Evolutionary conservation across 495 filamentous ascomycete genomes (phyloP), one percentile per base, ranked within the genome.

Genomic region (Talaromyces thailandensis): DNA sequence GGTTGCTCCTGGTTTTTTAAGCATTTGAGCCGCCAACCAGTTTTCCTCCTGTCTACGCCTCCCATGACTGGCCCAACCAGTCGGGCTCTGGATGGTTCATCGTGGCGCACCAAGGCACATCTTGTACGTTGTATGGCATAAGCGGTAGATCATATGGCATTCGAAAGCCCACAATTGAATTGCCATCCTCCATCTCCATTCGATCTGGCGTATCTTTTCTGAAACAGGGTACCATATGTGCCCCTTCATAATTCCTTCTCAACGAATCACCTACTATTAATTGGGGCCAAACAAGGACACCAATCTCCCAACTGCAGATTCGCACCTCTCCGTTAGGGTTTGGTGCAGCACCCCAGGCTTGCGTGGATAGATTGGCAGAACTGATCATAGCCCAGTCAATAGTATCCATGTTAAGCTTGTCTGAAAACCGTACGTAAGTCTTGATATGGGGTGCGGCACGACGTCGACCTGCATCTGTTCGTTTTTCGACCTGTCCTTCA

Each of bases 391-490:
- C 91, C 92, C 92, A 96, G 66, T 93, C 90, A 40, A 96, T 90
- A 0, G 64, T 71, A 1, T 73, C 72, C 64, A 79, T 75, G 1
- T 63, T 67, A 6, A 69, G 53, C 29, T 64, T 40, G 59, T 84
- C 74, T 9, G 77, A 68, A 68, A 87, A 95, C 4, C 90, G 84
- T 53, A 93, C 85, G 62, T 94, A 96, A 0, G 92, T 96, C 70
- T 96, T 96, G 65, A 96, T 89, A 68, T 96, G 92, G 0, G 92
- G 92, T 3, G 92, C 92, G 4, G 92, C 92, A n/a, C 84, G 80
- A n/a, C 84, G 78, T 51, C 92, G 80, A 11, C 87, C 84, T 25
- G 84, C 82, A 45, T 82, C 76, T 16, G 77, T 75, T 29, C 64
- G 65, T 1, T 29, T 45, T 5, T 48, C 56, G 4, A 31, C n/a